A percentile compares a stretch with the other conserved stretches of the same genome.
These are phyloP conservation scores for Protomyces macrosporus DNA, from an alignment of 1,139 yeast genomes.

Conservation along the genomic window DNA sequence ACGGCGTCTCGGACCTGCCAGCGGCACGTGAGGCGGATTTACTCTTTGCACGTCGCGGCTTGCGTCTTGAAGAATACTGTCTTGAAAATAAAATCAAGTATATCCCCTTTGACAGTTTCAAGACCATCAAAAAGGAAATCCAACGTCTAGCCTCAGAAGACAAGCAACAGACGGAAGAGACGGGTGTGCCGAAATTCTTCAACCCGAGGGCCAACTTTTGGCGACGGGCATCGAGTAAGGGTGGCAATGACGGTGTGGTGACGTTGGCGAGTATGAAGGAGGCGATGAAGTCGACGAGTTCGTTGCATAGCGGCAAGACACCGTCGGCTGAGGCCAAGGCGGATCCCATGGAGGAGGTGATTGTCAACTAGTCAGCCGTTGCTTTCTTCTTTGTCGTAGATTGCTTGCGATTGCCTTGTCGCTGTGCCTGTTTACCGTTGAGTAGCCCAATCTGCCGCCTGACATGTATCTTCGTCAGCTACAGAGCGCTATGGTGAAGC, in stretches of 20 bases:
- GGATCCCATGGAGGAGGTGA: conserved; percentile 19
- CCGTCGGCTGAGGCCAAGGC: conserved; percentile 8
- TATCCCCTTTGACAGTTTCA: conserved; percentile 44
- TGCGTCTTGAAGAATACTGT: conserved; percentile 44
- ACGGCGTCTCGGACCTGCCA: conserved; percentile 46
- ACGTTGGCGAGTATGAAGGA: conserved; percentile 23
- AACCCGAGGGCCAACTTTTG: conserved; percentile 26
- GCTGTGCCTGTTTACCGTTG: too few relatives aligned
- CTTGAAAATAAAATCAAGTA: conserved; percentile 43
- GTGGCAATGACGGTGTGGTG: conserved; percentile 16
- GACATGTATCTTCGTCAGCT: too few relatives aligned
- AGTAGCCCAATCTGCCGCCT: too few relatives aligned
- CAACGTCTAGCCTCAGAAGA: conserved; percentile 28
- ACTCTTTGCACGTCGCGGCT: conserved; percentile 44
- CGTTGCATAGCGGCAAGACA: conserved; percentile 15
- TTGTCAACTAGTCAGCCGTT: neutral
- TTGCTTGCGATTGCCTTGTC: too few relatives aligned
- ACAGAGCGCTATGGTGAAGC: too few relatives aligned
- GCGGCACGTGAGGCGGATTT: conserved; percentile 47
- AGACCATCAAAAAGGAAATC: conserved; percentile 41
- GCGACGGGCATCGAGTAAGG: conserved; percentile 25
- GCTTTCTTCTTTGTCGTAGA: too few relatives aligned
- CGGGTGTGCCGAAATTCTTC: conserved; percentile 22
- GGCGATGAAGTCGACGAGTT: conserved; percentile 21
- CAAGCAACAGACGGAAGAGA: conserved; percentile 13